phyloP scores from a whole-genome alignment of 495 filamentous ascomycete genomes.

The Amorphotheca resinae region DNA sequence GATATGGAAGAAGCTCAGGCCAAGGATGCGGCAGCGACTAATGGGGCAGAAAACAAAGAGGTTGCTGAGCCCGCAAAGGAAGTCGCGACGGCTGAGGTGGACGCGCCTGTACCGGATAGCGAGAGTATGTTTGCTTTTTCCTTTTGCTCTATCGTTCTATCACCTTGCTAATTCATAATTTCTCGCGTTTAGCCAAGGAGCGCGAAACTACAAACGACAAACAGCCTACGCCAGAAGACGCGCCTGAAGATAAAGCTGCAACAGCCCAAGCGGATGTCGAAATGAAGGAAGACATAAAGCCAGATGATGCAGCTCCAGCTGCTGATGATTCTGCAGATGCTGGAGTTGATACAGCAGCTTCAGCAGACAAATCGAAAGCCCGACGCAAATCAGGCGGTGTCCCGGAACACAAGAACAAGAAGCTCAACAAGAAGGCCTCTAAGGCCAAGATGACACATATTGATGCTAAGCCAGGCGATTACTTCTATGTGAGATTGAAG shows the following conservation, averaged over 20 bases:
- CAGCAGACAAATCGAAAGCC: constrained; percentile 30
- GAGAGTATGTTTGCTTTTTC: not conserved
- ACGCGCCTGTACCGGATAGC: not conserved
- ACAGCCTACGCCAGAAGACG: constrained; percentile 5
- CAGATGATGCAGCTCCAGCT: constrained; percentile 15
- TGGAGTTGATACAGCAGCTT: constrained; percentile 20
- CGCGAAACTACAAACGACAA: constrained; percentile 9
- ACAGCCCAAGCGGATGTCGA: constrained; percentile 5
- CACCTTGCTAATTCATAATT: constrained; percentile 6
- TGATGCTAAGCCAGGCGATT: constrained; percentile 72
- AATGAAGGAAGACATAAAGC: constrained; percentile 13
- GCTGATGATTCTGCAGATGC: constrained; percentile 19
- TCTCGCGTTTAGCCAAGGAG: constrained; percentile 12
- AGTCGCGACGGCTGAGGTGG: constrained; percentile 9
- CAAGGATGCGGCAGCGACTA: constrained; percentile 9
- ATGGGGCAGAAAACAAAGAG: constrained; percentile 7
- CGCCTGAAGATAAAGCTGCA: constrained; percentile 10
- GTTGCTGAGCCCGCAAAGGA: constrained; percentile 2
- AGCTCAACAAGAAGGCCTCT: constrained; percentile 74
- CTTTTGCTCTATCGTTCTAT: not conserved
- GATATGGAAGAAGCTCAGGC: constrained; percentile 18
- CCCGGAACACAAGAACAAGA: constrained; percentile 61
- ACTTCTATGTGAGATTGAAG: constrained; percentile 77
- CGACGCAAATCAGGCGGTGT: constrained; percentile 53
- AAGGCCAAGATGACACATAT: constrained; percentile 55